Conservation (phyloP, 371 early-diverging fungal species). For the Mucor sp. region DNA sequence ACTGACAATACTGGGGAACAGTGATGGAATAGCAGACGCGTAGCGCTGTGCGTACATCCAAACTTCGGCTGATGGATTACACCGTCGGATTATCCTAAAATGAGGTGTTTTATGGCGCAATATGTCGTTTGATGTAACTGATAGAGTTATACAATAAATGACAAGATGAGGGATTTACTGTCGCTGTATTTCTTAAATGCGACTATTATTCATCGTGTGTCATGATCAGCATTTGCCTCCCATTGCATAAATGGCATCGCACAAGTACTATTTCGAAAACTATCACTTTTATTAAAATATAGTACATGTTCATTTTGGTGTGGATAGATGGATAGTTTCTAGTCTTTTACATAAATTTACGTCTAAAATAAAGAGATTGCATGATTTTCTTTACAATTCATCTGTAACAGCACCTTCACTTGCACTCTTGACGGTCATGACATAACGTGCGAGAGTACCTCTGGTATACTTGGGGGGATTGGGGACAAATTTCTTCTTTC, state of each 20-base stretch:
- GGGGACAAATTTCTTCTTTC: slow-evolving; percentile 73
- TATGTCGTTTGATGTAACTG: background rate
- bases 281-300: background rate
- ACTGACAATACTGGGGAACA: too few relatives aligned
- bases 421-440: slow-evolving; percentile 80
- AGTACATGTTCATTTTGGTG: background rate
- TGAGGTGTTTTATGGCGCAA: background rate
- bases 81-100: background rate
- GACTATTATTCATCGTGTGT: too few relatives aligned
- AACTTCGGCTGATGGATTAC: background rate
- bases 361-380: background rate
- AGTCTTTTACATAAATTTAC: background rate
- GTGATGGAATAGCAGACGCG: too few relatives aligned
- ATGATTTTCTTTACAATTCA: slow-evolving; percentile 33
- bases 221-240: too few relatives aligned
- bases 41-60: background rate
- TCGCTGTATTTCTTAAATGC: too few relatives aligned
- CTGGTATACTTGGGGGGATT: slow-evolving; percentile 81
- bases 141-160: too few relatives aligned
- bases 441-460: slow-evolving; percentile 89
- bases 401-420: slow-evolving; percentile 88
- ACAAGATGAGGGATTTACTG: background rate
- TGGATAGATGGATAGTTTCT: background rate
- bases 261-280: background rate
- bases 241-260: too few relatives aligned